phyloP scores from a whole-genome alignment of 1,139 yeast species.

The Debaryomycetaceae sp. region DNA sequence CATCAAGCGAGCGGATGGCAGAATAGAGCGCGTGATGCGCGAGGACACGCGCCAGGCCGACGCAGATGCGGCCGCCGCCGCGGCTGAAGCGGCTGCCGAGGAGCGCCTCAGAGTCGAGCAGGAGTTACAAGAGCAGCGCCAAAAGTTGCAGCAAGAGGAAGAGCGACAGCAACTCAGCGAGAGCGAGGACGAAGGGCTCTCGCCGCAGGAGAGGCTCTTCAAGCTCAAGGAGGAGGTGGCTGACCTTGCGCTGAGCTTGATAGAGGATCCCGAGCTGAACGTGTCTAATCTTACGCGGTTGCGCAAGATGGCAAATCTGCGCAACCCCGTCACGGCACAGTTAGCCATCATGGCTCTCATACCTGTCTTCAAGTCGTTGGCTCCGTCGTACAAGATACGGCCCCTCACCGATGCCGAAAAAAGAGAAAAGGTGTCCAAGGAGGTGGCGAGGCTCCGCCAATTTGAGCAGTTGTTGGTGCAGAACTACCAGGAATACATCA shows the following conservation, averaged over 20 bases:
- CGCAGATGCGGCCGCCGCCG: conserved; percentile 17
- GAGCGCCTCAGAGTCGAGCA: conserved; percentile 11
- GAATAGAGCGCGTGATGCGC: conserved; percentile 56
- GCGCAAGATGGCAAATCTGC: conserved; percentile 66
- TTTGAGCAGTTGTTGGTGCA: conserved; percentile 76
- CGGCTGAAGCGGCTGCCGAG: conserved; percentile 15
- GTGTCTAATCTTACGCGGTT: conserved; percentile 62
- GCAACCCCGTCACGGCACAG: conserved; percentile 65
- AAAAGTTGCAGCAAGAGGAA: conserved; percentile 16
- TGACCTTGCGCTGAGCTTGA: conserved; percentile 66
- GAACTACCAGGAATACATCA: conserved; percentile 68
- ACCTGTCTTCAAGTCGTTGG: conserved; percentile 77
- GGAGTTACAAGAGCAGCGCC: conserved; percentile 13
- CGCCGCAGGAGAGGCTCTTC: conserved; percentile 55
- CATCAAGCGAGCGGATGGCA: conserved; percentile 69
- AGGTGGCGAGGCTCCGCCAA: conserved; percentile 66
- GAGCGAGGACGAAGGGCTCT: conserved; percentile 43
- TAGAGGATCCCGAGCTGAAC: conserved; percentile 90
- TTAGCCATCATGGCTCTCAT: conserved; percentile 74
- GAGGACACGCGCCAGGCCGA: conserved; percentile 26
- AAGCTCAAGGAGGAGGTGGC: conserved; percentile 82
- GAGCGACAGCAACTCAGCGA: conserved; percentile 25
- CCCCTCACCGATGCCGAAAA: conserved; percentile 77
- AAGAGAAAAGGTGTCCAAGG: conserved; percentile 77
- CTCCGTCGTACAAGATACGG: conserved; percentile 86